These are phyloP conservation scores for Chrysoporthe cubensis DNA, from an alignment of 2,329 filamentous ascomycete species.

Conservation along the genomic window DNA sequence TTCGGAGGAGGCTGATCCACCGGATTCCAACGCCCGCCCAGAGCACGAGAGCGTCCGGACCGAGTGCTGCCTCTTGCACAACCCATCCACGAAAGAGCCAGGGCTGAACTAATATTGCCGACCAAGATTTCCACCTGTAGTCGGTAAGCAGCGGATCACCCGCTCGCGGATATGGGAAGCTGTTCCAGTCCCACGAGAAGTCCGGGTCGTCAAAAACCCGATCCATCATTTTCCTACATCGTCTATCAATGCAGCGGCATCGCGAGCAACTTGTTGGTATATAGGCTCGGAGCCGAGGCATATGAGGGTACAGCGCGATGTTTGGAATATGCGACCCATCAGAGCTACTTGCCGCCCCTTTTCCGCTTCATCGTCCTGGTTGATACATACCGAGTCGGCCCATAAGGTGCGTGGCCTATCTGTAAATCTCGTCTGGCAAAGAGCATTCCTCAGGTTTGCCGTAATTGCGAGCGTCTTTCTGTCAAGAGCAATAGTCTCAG, in stretches of 20 bases:
- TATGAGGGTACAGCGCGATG: background rate
- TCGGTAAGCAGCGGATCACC: background rate
- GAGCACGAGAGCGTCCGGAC: conserved; percentile 2
- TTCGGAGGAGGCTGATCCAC: background rate
- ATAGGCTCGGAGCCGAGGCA: background rate
- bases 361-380: background rate
- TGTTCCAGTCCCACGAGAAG: conserved; percentile 8
- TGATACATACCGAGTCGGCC: conserved; percentile 8
- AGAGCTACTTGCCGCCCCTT: background rate
- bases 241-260: background rate
- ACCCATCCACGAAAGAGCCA: conserved; percentile 15
- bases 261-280: background rate
- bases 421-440: background rate
- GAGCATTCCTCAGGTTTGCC: background rate
- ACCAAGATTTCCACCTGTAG: background rate
- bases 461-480: background rate
- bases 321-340: conserved; percentile 3
- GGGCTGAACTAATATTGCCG: background rate
- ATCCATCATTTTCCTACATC: conserved; percentile 3
- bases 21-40: conserved; percentile 9
- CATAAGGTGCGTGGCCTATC: background rate
- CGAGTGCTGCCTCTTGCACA: conserved; percentile 21
- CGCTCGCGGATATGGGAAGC: conserved; percentile 6
- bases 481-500: background rate
- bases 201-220: background rate